Evolutionary conservation across 345 rosid species (phyloP).

Genomic region (Melaleuca alternifolia): DNA sequence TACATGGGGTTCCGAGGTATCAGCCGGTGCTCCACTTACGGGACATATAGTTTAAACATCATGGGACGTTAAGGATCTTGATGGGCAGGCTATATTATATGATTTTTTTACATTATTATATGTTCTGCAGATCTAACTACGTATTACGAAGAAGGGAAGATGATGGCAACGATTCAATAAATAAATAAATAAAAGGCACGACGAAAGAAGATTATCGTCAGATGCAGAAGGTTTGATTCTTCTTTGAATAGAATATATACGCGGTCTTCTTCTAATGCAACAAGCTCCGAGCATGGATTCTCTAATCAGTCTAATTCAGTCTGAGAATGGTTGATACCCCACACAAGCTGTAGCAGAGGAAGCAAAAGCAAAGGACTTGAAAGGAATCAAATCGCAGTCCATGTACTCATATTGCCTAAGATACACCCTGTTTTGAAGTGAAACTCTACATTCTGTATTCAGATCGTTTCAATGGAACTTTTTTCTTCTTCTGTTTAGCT

Average conservation of each 20-base stretch:
- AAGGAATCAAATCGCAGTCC: not conserved
- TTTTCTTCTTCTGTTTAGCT: not conserved
- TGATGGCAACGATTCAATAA: not conserved
- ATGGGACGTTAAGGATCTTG: not conserved
- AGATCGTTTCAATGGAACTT: not conserved
- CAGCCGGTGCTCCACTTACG: not conserved
- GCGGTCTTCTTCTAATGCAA: not conserved
- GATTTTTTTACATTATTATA: not conserved
- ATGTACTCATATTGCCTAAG: not conserved
- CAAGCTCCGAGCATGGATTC: not conserved
- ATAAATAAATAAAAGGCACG: no score
- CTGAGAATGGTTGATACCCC: not conserved
- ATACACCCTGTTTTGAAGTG: not conserved
- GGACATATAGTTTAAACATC: not conserved
- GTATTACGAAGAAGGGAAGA: not conserved
- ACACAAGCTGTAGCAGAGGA: not conserved
- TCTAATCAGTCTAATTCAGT: not conserved
- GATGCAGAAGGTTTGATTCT: not conserved
- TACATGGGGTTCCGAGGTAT: not conserved
- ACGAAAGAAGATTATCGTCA: not conserved
- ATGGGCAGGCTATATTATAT: not conserved
- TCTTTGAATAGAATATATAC: not conserved
- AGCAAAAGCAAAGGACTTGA: not conserved
- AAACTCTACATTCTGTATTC: not conserved
- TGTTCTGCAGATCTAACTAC: not conserved